phyloP scores from a whole-genome alignment of 2,329 filamentous ascomycete species.

The Neurospora sp. region DNA sequence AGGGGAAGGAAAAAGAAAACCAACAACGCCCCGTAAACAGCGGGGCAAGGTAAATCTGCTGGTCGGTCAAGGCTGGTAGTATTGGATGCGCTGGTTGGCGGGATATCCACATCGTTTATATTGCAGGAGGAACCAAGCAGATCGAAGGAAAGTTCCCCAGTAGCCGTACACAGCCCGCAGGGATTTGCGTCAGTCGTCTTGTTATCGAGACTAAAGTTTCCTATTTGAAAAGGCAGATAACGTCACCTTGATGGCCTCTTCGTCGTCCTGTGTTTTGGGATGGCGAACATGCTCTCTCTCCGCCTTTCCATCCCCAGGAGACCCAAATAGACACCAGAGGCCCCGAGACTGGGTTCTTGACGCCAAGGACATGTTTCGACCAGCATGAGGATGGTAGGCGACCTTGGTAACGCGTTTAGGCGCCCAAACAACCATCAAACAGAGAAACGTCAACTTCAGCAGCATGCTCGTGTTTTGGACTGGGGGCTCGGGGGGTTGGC shows the following conservation, averaged over 20 bases:
- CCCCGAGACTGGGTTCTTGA: slow-evolving; percentile 16
- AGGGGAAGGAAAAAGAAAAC: neutral
- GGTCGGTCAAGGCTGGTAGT: neutral
- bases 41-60: neutral
- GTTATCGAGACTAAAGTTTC: neutral
- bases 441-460: slow-evolving; percentile 15
- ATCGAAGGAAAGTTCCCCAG: neutral
- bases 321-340: neutral
- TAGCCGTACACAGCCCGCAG: neutral
- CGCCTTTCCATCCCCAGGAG: neutral
- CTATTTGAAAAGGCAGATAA: neutral
- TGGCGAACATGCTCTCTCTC: neutral
- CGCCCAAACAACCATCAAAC: slow-evolving; percentile 39
- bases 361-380: slow-evolving; percentile 27
- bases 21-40: neutral
- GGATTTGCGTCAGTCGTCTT: neutral
- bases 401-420: slow-evolving; percentile 21
- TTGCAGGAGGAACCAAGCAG: neutral
- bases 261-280: neutral
- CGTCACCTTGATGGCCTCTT: neutral
- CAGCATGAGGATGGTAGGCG: slow-evolving; percentile 27
- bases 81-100: neutral
- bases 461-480: neutral
- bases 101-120: neutral
- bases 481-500: neutral